Evolutionary conservation across 2,329 filamentous ascomycete species (phyloP).

Genomic region (Cryphonectria nitschkei): DNA sequence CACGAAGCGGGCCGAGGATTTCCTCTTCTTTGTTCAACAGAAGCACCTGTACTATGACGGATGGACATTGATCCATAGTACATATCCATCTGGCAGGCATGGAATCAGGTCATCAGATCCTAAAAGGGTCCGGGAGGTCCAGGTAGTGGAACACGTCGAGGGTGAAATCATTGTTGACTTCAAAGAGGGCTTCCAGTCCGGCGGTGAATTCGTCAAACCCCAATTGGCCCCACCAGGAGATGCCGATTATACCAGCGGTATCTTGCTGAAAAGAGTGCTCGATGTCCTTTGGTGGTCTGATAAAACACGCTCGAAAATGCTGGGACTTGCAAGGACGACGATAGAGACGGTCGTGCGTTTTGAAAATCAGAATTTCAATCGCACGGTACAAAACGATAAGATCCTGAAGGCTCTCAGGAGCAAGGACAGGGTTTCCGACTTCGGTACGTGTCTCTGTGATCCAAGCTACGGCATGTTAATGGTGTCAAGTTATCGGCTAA

Average conservation of each 20-base stretch:
- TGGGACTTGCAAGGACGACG: background rate
- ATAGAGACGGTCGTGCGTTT: background rate
- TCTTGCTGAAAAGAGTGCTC: too few relatives aligned
- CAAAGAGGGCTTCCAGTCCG: background rate
- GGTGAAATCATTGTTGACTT: background rate
- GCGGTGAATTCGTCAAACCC: background rate
- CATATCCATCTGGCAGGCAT: background rate
- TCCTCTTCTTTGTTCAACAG: background rate
- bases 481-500: background rate
- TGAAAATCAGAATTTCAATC: accelerated
- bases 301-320: background rate
- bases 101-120: background rate
- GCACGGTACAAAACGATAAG: background rate
- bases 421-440: background rate
- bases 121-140: background rate
- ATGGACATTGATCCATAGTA: background rate
- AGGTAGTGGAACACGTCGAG: background rate
- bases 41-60: background rate
- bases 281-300: background rate
- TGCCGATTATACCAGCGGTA: too few relatives aligned
- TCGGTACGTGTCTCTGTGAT: background rate
- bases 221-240: background rate
- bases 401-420: background rate
- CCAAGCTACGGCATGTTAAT: background rate
- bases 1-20: background rate